A percentile compares a stretch with the other conserved stretches of the same genome.
Evolutionary conservation across 257 asterid genomes (phyloP).

Genomic region (Ilex asprella): DNA sequence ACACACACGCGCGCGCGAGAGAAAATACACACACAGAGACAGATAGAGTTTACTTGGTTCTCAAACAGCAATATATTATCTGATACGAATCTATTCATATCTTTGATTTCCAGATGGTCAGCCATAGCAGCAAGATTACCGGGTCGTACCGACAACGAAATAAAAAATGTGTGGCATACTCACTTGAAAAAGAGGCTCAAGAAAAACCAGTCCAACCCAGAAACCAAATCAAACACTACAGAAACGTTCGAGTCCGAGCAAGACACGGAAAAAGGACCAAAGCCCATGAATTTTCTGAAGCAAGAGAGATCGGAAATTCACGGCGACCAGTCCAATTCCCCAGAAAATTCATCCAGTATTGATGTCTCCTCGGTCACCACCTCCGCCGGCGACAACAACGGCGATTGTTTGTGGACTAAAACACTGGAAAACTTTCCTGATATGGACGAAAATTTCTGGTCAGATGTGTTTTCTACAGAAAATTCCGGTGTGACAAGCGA

Average conservation of each 20-base stretch:
- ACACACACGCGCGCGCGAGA: no score
- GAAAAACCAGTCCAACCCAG: not conserved
- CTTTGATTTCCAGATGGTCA: not conserved
- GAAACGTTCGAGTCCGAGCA: not conserved
- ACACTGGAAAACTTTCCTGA: not conserved
- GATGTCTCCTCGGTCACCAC: not conserved
- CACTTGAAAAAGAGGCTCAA: not conserved
- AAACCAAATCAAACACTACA: not conserved
- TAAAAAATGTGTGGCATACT: slow-evolving; percentile 1
- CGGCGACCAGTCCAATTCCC: not conserved
- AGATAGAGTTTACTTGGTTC: no score
- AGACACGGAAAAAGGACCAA: not conserved
- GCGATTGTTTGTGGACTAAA: no score
- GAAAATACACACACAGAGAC: no score
- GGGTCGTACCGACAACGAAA: not conserved
- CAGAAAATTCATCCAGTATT: not conserved
- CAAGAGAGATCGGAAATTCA: not conserved
- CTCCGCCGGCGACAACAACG: not conserved
- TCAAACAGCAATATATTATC: no score
- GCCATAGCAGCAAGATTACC: slow-evolving; percentile 5
- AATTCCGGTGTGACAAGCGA: not conserved
- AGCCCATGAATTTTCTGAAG: not conserved
- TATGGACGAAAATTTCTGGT: not conserved
- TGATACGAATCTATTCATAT: not conserved
- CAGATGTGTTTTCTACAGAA: not conserved